phyloP scores from a whole-genome alignment of 176 grass and related monocot species.

The Panicum miliaceum region DNA sequence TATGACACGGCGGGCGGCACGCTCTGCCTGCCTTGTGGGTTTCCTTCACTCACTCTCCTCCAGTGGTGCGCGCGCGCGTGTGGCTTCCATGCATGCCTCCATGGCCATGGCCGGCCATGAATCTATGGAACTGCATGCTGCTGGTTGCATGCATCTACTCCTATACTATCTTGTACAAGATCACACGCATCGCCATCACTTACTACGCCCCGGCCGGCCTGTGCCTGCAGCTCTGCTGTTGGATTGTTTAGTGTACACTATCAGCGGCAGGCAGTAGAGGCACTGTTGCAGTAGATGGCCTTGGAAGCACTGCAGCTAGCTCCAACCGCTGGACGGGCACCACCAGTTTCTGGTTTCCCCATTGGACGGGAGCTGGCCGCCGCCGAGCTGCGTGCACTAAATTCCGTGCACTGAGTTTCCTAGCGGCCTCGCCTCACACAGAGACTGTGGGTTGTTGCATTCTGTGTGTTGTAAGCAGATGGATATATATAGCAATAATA shows the following conservation, averaged over 20 bases:
- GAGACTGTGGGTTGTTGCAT: neutral
- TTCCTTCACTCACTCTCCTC: slow-evolving; percentile 27
- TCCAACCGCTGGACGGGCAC: slow-evolving; percentile 39
- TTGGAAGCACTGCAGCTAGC: neutral
- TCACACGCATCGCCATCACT: slow-evolving; percentile 41
- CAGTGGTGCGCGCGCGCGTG: neutral
- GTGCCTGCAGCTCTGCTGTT: slow-evolving; percentile 12
- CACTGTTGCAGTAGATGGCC: neutral
- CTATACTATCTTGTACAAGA: slow-evolving; percentile 26
- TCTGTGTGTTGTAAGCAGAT: neutral
- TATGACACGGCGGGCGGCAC: slow-evolving; percentile 33
- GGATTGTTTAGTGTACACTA: neutral
- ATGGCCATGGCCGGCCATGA: slow-evolving; percentile 40
- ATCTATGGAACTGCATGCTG: neutral
- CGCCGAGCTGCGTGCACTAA: slow-evolving; percentile 39
- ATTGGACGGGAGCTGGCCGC: slow-evolving; percentile 31
- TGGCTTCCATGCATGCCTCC: neutral
- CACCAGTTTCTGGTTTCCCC: slow-evolving; percentile 28
- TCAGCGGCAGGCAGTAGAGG: slow-evolving; percentile 29
- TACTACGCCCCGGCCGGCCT: slow-evolving; percentile 28
- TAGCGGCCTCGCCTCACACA: neutral
- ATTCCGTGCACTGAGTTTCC: slow-evolving; percentile 47
- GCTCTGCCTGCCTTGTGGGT: slow-evolving; percentile 41
- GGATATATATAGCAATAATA: neutral
- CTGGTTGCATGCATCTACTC: neutral